Conservation (phyloP, 129 eudicot species). For the Centella asiatica region DNA sequence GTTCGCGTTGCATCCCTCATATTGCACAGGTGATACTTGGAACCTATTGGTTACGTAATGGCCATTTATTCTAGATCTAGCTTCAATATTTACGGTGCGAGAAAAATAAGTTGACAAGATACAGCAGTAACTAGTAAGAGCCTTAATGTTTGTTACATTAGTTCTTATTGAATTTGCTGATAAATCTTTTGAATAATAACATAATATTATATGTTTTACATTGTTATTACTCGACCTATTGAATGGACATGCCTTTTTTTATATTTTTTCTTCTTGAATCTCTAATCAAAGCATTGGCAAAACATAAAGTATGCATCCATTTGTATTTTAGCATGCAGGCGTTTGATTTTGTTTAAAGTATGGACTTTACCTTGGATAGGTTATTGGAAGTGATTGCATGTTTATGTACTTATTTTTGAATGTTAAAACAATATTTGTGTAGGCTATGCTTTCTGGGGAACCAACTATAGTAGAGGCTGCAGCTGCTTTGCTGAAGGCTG, state of each 20-base stretch:
- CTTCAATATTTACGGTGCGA: neutral
- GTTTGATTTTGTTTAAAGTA: neutral
- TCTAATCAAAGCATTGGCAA: neutral
- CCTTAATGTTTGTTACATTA: neutral
- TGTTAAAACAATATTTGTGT: constrained; percentile 8
- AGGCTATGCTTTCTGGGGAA: constrained; percentile 98
- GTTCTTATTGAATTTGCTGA: neutral
- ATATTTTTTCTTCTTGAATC: no score
- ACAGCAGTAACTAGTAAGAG: no score
- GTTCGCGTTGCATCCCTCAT: constrained; percentile 92
- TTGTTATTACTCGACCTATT: no score
- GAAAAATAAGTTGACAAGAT: neutral
- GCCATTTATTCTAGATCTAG: neutral
- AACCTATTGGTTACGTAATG: neutral
- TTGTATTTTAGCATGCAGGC: neutral
- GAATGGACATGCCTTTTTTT: no score
- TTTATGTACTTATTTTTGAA: neutral
- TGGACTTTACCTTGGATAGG: neutral
- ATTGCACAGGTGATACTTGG: constrained; percentile 70
- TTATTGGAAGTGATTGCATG: neutral
- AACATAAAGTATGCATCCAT: neutral
- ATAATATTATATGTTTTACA: no score
- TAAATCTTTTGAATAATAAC: neutral
- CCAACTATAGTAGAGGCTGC: constrained; percentile 88
- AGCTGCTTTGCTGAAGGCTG: constrained; percentile 90